Evolutionary conservation across 2,329 filamentous ascomycete species (phyloP), one percentile per base, ranked within the genome.

Genomic region (Aspergillus quadricinctus): DNA sequence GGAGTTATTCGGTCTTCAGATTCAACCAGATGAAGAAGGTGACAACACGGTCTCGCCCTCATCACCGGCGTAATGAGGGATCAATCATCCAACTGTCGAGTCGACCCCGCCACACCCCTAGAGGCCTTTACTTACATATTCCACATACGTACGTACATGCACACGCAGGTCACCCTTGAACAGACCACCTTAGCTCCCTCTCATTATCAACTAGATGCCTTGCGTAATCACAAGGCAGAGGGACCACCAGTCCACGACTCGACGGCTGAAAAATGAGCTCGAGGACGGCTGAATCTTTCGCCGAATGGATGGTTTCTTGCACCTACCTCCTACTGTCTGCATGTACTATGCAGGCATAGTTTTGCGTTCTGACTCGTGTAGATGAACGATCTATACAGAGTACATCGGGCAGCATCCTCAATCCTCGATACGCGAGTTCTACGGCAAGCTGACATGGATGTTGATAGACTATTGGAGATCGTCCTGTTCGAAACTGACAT

Each of bases 281-380:
- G 41, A 45, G 48, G 51, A 46, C 52, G 52, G 55, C 52, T 51
- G 27, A 50, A 41, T 57, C 41, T 57, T 51, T 19, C 48, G 52
- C 52, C 52, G 52, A 57, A 57, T 57, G 48, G 29, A 31, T 54
- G 11, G 21, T 8, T 28, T 29, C 29, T 23, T 23, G 2, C 23
- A 3, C 23, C 35, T 43, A 19, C 40, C 40, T 8, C 19, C n/a
- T 10, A 4, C 41, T 45, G 6, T 37, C 31, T 37, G 14, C 14
- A 17, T 7, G 14, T 17, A 37, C 7, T 37, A 35, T 35, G 31
- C 7, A 6, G 4, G 14, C 14, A 17, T 35, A 17, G 3, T 37
- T 37, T 37, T 37, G 31, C 17, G 31, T 37, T 17, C 31, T 37
- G 31, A 37, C 31, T 37, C 31, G 14, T 17, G 14, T 37, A 37